Conservation (phyloP, 192 early-diverging fungal genomes). For the Umbelopsis vinacea region DNA sequence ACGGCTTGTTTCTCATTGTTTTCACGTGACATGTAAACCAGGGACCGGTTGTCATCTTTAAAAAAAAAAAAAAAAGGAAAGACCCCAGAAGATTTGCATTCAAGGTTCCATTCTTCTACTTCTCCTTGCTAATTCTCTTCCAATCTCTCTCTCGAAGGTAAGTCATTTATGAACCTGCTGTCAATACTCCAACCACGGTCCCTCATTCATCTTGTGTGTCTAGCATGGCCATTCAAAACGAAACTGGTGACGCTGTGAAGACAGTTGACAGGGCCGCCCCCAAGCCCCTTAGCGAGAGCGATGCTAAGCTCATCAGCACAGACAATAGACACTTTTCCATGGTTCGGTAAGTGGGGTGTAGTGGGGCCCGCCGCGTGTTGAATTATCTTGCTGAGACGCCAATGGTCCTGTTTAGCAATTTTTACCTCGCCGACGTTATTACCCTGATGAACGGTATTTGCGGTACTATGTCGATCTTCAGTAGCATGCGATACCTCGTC, state of each 20-base stretch:
- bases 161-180: neutral
- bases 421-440: slow-evolving; percentile 81
- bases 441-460: slow-evolving; percentile 84
- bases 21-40: too few species aligned
- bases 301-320: slow-evolving; percentile 15
- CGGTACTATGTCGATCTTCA: slow-evolving; percentile 69
- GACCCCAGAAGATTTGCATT: neutral
- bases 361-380: too few species aligned
- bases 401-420: slow-evolving; percentile 47
- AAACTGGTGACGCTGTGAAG: neutral
- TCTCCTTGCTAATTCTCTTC: neutral
- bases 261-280: neutral
- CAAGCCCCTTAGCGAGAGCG: slow-evolving; percentile 12
- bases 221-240: neutral
- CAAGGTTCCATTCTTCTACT: neutral
- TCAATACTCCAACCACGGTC: neutral
- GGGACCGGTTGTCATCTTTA: too few species aligned
- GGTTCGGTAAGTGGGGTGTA: slow-evolving; percentile 20
- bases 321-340: slow-evolving; percentile 26
- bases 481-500: slow-evolving; percentile 69
- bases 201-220: neutral
- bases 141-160: neutral
- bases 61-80: neutral
- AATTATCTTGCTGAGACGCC: neutral
- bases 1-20: too few species aligned